Percentiles rank a stretch among this genome's conserved stretches.
phyloP scores from a whole-genome alignment of 805 yeast species.

The Blastobotrys americana region DNA sequence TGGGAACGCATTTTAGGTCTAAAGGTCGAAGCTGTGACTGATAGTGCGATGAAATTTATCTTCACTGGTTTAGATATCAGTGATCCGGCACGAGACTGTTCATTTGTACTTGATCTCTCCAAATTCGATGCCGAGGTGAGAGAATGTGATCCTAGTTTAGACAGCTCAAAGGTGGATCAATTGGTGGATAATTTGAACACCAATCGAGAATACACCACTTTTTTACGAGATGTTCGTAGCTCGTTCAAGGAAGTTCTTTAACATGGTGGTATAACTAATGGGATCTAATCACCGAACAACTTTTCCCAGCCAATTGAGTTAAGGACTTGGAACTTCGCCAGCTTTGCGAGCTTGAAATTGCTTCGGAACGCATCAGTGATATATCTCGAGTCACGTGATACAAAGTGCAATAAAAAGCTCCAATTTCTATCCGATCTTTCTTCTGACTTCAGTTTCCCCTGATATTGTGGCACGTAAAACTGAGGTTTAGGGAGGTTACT shows the following conservation, averaged over 20 bases:
- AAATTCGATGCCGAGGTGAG: slow-evolving; percentile 33
- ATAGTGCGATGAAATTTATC: slow-evolving; percentile 41
- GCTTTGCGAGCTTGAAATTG: no score
- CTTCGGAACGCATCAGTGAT: no score
- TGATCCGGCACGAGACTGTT: slow-evolving; percentile 37
- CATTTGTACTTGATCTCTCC: slow-evolving; percentile 41
- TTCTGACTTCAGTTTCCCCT: no score
- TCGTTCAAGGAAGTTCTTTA: slow-evolving; percentile 19
- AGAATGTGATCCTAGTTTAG: slow-evolving; percentile 35
- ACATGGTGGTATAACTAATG: no score
- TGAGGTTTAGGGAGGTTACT: no score
- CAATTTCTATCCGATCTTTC: no score
- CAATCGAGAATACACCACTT: slow-evolving; percentile 22
- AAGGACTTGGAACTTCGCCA: no score
- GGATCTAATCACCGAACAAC: no score
- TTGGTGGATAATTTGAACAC: slow-evolving; percentile 20
- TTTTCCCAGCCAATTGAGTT: no score
- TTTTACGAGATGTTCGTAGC: slow-evolving; percentile 24
- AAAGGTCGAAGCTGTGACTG: slow-evolving; percentile 43
- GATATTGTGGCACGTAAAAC: no score
- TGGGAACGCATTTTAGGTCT: slow-evolving; percentile 52
- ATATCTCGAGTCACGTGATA: no score
- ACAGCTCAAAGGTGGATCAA: slow-evolving; percentile 18
- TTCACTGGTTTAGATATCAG: slow-evolving; percentile 44
- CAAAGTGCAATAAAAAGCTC: no score